Conservation (phyloP, 495 filamentous ascomycete genomes). For the Aspergillus asperescens region DNA sequence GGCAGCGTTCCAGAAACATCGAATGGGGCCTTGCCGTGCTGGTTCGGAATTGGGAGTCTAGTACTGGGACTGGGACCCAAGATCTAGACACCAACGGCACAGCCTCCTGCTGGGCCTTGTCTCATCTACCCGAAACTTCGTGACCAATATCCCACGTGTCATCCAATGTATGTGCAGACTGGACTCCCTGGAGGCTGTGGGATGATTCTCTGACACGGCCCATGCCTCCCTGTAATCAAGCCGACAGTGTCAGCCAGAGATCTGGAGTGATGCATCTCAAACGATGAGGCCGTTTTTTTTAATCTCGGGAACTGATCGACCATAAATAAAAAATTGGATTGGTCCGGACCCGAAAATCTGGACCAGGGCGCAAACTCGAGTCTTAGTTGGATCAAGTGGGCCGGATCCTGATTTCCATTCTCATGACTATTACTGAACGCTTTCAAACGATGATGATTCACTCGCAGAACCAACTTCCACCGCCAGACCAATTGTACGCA, state of each 20-base stretch:
- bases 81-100: slow-evolving; percentile 20
- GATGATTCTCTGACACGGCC: slow-evolving; percentile 12
- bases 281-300: slow-evolving; percentile 14
- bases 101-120: slow-evolving; percentile 10
- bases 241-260: slow-evolving; percentile 2
- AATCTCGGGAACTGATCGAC: slow-evolving; percentile 7
- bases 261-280: slow-evolving; percentile 20
- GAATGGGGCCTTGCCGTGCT: slow-evolving; percentile 18
- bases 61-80: slow-evolving; percentile 21
- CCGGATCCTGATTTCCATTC: neutral
- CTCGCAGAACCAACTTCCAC: slow-evolving; percentile 8
- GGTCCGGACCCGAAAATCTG: slow-evolving; percentile 10
- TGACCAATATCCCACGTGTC: neutral
- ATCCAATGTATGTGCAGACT: neutral
- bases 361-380: slow-evolving; percentile 1
- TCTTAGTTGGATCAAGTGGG: slow-evolving; percentile 6
- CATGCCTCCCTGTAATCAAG: slow-evolving; percentile 15
- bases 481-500: too few species aligned
- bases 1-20: slow-evolving; percentile 23
- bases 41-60: slow-evolving; percentile 6
- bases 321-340: slow-evolving; percentile 1
- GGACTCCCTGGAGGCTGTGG: slow-evolving; percentile 1
- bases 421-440: slow-evolving; percentile 7
- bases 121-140: slow-evolving; percentile 23
- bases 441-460: slow-evolving; percentile 3